Conservation (phyloP, 305 asterid species). For the Rubia occidens region DNA sequence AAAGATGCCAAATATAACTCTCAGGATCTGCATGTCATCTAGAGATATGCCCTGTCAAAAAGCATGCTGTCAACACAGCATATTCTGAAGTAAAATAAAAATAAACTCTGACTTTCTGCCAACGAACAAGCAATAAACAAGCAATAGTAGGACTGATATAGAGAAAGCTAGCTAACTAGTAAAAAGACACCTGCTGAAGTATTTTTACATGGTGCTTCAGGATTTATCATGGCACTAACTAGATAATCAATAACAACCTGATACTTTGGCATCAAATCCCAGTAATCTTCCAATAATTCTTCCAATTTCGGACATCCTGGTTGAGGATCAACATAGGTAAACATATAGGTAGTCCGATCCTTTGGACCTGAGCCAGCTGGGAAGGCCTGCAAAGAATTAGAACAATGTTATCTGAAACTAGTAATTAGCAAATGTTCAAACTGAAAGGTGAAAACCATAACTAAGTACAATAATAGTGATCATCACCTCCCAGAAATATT, state of each 20-base stretch:
- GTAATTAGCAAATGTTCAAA: background rate
- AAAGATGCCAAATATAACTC: slow-evolving; percentile 84
- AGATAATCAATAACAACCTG: slow-evolving; percentile 41
- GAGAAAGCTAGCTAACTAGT: background rate
- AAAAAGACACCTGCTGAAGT: background rate
- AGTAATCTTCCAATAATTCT: slow-evolving; percentile 83
- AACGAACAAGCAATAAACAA: background rate
- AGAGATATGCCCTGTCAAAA: slow-evolving; percentile 52
- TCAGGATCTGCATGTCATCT: slow-evolving; percentile 58
- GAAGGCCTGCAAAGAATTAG: slow-evolving; percentile 53
- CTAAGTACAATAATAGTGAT: slow-evolving; percentile 5
- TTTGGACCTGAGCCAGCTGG: slow-evolving; percentile 86
- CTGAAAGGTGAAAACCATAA: background rate
- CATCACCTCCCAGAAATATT: slow-evolving; percentile 93
- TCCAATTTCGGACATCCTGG: slow-evolving; percentile 76
- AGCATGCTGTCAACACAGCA: background rate
- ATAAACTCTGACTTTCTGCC: background rate
- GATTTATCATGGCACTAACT: background rate
- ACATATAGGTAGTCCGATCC: slow-evolving; percentile 92
- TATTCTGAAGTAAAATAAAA: background rate
- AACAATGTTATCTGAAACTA: background rate
- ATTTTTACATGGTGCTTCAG: background rate
- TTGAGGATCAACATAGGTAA: slow-evolving; percentile 77
- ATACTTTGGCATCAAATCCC: slow-evolving; percentile 95
- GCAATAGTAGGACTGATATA: background rate